These are phyloP conservation scores for Clarireedia monteithiana DNA, from an alignment of 2,329 filamentous ascomycete species.

Conservation along the genomic window DNA sequence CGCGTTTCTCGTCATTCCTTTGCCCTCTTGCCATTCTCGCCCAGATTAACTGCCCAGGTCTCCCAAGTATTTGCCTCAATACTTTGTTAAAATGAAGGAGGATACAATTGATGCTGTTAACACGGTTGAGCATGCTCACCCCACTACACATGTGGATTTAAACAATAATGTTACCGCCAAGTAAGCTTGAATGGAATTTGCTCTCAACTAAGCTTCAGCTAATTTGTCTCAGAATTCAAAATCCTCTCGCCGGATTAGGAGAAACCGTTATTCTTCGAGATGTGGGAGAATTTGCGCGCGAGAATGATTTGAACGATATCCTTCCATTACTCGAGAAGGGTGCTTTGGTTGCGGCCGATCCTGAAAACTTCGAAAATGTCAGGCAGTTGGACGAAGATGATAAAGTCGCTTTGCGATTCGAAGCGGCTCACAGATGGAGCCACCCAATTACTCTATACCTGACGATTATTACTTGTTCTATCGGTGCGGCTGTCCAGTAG, in stretches of 20 bases:
- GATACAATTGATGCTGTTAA: background rate
- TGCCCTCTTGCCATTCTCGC: background rate
- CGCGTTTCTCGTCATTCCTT: background rate
- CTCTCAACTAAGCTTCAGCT: background rate
- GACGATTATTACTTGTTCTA: constrained; percentile 59
- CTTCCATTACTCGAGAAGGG: constrained; percentile 55
- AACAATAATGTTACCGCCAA: constrained; percentile 9
- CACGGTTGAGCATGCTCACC: constrained; percentile 7
- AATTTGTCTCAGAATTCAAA: constrained; percentile 25
- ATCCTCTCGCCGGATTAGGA: constrained; percentile 48
- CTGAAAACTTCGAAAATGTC: constrained; percentile 53
- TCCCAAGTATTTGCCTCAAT: background rate
- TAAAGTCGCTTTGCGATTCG: constrained; percentile 50
- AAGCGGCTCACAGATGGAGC: constrained; percentile 61
- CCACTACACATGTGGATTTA: constrained; percentile 4
- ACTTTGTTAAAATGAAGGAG: constrained; percentile 3
- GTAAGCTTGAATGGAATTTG: constrained; percentile 1
- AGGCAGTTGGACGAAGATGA: constrained; percentile 51
- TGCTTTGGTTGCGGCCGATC: constrained; percentile 67
- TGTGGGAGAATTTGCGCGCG: constrained; percentile 53
- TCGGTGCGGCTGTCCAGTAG: constrained; percentile 55
- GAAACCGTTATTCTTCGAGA: constrained; percentile 41
- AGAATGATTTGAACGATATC: constrained; percentile 51
- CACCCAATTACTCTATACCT: constrained; percentile 55
- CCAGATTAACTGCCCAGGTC: background rate